phyloP scores from a whole-genome alignment of 352 stramenopile species.

The Phytopythium oedochilum region DNA sequence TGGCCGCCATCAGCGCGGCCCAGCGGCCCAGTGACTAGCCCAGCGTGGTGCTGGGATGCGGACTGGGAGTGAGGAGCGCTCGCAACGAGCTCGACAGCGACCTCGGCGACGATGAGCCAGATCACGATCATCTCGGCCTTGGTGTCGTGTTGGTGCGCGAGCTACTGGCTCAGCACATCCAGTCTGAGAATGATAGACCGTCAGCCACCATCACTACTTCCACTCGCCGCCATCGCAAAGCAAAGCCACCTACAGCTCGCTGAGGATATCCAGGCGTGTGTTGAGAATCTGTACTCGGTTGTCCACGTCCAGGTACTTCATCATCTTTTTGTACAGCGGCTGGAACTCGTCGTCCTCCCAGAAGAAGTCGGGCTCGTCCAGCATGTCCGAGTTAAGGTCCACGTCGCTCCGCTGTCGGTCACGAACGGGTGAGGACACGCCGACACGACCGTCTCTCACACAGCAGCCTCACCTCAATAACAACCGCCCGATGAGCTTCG shows the following conservation, averaged over 20 bases:
- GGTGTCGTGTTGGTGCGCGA: constrained; percentile 86
- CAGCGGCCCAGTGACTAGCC: too few relatives aligned
- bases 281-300: constrained; percentile 93
- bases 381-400: constrained; percentile 93
- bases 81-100: constrained; percentile 86
- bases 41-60: too few relatives aligned
- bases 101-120: constrained; percentile 90
- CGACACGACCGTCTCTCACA: not conserved
- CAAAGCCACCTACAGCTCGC: constrained; percentile 83
- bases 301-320: constrained; percentile 92
- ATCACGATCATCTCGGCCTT: constrained; percentile 94
- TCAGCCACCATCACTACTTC: not conserved
- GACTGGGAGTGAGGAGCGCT: too few relatives aligned
- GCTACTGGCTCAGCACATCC: constrained; percentile 90
- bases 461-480: constrained; percentile 69
- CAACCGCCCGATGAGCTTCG: constrained; percentile 87
- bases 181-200: constrained; percentile 31
- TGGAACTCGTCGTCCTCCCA: constrained; percentile 94
- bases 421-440: not conserved
- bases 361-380: constrained; percentile 94
- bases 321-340: constrained; percentile 89
- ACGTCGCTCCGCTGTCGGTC: constrained; percentile 79
- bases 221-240: not conserved
- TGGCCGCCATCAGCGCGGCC: too few relatives aligned
- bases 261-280: constrained; percentile 90